Evolutionary conservation across 2,329 filamentous ascomycete species (phyloP).

Genomic region (Aphanocladium album): DNA sequence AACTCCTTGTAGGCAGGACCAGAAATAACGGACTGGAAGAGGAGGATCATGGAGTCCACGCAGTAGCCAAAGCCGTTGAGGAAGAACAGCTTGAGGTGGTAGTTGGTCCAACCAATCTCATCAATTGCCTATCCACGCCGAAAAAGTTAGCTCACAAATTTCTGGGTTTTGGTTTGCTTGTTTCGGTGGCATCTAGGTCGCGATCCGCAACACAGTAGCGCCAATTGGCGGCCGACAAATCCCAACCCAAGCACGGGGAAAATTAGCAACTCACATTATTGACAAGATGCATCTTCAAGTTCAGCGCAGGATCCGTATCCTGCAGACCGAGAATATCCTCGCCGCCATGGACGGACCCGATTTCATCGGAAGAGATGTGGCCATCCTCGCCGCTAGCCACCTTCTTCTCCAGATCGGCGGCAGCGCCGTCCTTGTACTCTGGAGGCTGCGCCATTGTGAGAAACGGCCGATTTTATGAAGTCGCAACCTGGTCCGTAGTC

Average conservation of each 20-base stretch:
- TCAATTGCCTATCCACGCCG: slow-evolving; percentile 39
- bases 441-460: slow-evolving; percentile 6
- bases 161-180: neutral
- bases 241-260: neutral
- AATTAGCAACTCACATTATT: slow-evolving; percentile 50
- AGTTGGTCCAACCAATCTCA: slow-evolving; percentile 56
- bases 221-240: neutral
- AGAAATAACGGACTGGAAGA: slow-evolving; percentile 60
- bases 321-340: slow-evolving; percentile 53
- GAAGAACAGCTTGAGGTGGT: slow-evolving; percentile 56
- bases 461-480: neutral
- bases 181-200: neutral
- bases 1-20: slow-evolving; percentile 56
- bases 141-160: neutral
- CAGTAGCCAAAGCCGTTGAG: slow-evolving; percentile 56
- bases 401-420: slow-evolving; percentile 3
- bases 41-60: slow-evolving; percentile 42
- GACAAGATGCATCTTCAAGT: slow-evolving; percentile 63
- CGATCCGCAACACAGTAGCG: neutral
- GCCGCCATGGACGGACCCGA: slow-evolving; percentile 19
- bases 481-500: neutral
- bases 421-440: slow-evolving; percentile 1
- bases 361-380: neutral
- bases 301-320: slow-evolving; percentile 55
- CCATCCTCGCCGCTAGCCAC: slow-evolving; percentile 6